These are phyloP conservation scores for Alternaria angustiovoidea DNA, from an alignment of 2,329 filamentous ascomycete species.

Conservation along the genomic window DNA sequence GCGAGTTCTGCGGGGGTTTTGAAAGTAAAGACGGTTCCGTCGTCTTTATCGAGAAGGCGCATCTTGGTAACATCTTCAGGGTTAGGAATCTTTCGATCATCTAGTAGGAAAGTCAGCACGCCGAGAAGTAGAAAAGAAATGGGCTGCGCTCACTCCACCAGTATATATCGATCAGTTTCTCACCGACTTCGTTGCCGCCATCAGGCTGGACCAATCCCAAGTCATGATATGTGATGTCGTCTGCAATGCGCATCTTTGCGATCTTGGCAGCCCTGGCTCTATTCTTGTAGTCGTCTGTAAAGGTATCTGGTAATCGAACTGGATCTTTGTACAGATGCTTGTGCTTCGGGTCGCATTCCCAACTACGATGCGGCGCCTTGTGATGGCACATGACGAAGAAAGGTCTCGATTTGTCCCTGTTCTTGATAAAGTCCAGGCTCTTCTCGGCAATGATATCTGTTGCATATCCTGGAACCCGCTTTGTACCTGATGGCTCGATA, in stretches of 20 bases:
- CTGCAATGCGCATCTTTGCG: slow-evolving; percentile 62
- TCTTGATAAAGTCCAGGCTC: slow-evolving; percentile 42
- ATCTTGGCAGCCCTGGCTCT: slow-evolving; percentile 59
- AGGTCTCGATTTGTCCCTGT: slow-evolving; percentile 46
- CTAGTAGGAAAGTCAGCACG: slow-evolving; percentile 12
- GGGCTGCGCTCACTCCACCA: background rate
- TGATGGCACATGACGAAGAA: slow-evolving; percentile 67
- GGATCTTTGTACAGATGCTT: slow-evolving; percentile 59
- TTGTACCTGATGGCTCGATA: slow-evolving; percentile 52
- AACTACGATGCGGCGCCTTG: slow-evolving; percentile 63
- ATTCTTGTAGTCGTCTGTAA: slow-evolving; percentile 64
- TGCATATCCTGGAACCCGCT: slow-evolving; percentile 55
- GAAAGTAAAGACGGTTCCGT: slow-evolving; percentile 59
- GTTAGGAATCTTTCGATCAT: slow-evolving; percentile 53
- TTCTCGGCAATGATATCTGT: slow-evolving; percentile 64
- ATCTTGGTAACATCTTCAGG: slow-evolving; percentile 43
- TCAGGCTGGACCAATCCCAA: slow-evolving; percentile 61
- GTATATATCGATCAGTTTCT: slow-evolving; percentile 30
- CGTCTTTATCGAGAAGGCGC: slow-evolving; percentile 57
- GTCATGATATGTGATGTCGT: slow-evolving; percentile 62
- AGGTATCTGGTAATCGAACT: slow-evolving; percentile 60
- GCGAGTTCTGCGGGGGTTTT: slow-evolving; percentile 53
- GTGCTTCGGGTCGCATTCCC: slow-evolving; percentile 62
- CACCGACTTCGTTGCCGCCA: slow-evolving; percentile 54
- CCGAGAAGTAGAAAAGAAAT: background rate